Conservation (phyloP, 2,329 filamentous ascomycete species). For the Geosmithia putterillii region DNA sequence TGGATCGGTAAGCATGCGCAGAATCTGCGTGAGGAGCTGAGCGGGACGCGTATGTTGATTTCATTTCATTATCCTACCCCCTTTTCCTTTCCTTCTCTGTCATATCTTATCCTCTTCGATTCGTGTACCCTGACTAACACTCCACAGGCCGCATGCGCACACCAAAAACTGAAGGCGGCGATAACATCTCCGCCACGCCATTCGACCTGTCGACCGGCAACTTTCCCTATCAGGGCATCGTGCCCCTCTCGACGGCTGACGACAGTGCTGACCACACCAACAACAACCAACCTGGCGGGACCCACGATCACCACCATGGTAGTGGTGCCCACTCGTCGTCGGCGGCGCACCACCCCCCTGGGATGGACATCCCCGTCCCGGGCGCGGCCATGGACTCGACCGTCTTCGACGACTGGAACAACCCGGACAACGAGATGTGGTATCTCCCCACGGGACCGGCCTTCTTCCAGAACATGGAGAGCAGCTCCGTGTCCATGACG, state of each 20-base stretch:
- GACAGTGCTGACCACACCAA: slow-evolving; percentile 10
- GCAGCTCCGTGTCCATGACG: slow-evolving; percentile 50
- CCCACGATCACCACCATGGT: background rate
- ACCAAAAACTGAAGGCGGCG: slow-evolving; percentile 23
- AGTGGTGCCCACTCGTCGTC: no score
- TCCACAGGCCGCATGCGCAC: slow-evolving; percentile 19
- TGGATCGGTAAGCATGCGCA: slow-evolving; percentile 25
- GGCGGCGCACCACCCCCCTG: no score
- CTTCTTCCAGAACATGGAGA: slow-evolving; percentile 53
- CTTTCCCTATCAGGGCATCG: slow-evolving; percentile 39
- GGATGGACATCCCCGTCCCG: no score
- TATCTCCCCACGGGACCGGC: slow-evolving; percentile 51
- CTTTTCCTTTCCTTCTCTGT: background rate
- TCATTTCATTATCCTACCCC: background rate
- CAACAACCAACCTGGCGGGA: background rate
- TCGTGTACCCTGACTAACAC: background rate
- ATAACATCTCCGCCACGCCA: slow-evolving; percentile 51
- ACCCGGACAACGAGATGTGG: slow-evolving; percentile 50
- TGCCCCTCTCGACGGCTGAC: slow-evolving; percentile 34
- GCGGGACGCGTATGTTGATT: slow-evolving; percentile 17
- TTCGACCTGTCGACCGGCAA: slow-evolving; percentile 43
- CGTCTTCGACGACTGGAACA: slow-evolving; percentile 43
- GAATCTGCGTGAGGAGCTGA: slow-evolving; percentile 26
- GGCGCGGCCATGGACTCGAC: slow-evolving; percentile 20
- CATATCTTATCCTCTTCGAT: no score